These are phyloP conservation scores for Stagonosporopsis tanaceti DNA, from an alignment of 2,329 filamentous ascomycete genomes.

Conservation along the genomic window DNA sequence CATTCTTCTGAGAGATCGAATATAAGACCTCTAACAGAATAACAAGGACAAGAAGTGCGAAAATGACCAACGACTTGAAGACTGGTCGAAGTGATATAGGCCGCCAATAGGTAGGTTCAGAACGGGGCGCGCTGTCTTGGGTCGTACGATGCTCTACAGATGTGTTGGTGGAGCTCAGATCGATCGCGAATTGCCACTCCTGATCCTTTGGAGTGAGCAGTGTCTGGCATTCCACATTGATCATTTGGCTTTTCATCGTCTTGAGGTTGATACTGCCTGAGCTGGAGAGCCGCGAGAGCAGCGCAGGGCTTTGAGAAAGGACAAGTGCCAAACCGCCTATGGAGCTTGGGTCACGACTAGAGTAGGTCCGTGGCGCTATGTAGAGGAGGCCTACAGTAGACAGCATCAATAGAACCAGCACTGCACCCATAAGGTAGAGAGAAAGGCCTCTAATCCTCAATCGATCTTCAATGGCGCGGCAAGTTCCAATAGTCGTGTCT, in stretches of 20 bases:
- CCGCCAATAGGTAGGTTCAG: not conserved
- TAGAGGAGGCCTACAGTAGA: not conserved
- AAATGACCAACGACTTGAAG: conserved; percentile 1
- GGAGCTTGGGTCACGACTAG: conserved; percentile 1
- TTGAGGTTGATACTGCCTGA: not conserved
- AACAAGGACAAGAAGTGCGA: not conserved
- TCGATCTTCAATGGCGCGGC: not conserved
- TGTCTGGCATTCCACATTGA: not conserved
- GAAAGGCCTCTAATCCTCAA: not conserved
- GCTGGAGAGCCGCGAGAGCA: not conserved
- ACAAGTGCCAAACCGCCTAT: conserved; percentile 3
- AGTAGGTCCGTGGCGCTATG: not conserved
- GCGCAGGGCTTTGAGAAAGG: not conserved
- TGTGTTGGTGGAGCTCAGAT: not conserved
- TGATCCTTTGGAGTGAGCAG: not conserved
- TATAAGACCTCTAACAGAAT: conserved; percentile 2
- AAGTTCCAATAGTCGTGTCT: not conserved
- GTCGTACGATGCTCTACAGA: not conserved
- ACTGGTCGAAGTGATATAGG: conserved; percentile 3
- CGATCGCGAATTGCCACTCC: not conserved
- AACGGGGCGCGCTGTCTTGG: not conserved
- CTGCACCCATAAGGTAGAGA: not conserved
- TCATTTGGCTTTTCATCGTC: not conserved
- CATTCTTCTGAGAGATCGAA: not conserved
- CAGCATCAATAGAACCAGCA: not conserved